Evolutionary conservation across 768 basidiomycete species (phyloP).

Genomic region (Mycena epipterygia): DNA sequence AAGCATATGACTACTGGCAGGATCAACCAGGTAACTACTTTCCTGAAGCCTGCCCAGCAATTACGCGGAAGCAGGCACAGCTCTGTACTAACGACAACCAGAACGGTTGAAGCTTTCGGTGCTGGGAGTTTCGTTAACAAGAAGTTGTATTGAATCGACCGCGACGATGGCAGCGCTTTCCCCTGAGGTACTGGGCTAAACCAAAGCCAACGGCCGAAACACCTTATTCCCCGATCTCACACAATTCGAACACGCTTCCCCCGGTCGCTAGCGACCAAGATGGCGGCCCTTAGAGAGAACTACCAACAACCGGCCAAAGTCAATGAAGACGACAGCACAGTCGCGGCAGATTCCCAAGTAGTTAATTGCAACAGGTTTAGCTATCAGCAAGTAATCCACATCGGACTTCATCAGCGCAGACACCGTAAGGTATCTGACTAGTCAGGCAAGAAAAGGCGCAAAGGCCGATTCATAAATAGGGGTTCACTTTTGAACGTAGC

Average conservation of each 20-base stretch:
- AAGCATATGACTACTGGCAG: conserved; percentile 90
- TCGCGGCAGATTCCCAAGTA: conserved; percentile 41
- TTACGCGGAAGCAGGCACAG: conserved; percentile 40
- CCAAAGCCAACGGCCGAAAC: conserved; percentile 36
- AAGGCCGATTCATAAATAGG: too few species aligned
- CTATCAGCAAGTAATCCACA: too few species aligned
- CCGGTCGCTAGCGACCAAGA: conserved; percentile 46
- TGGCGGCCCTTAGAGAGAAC: conserved; percentile 53
- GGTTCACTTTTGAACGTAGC: too few species aligned
- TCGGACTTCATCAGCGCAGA: too few species aligned
- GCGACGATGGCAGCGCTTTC: background rate
- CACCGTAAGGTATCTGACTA: too few species aligned
- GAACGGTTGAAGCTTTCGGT: too few species aligned
- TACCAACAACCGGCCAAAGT: conserved; percentile 49
- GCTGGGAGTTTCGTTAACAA: background rate
- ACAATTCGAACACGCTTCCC: conserved; percentile 29
- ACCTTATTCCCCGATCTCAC: conserved; percentile 47
- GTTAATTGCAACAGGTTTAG: too few species aligned
- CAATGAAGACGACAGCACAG: conserved; percentile 41
- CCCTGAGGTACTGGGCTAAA: background rate
- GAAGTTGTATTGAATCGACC: background rate
- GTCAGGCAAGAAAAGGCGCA: too few species aligned
- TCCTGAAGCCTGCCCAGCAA: conserved; percentile 40
- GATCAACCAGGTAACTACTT: conserved; percentile 87
- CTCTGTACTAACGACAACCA: too few species aligned